Conservation (phyloP, 306 rosid species). For the Neltuma alba region DNA sequence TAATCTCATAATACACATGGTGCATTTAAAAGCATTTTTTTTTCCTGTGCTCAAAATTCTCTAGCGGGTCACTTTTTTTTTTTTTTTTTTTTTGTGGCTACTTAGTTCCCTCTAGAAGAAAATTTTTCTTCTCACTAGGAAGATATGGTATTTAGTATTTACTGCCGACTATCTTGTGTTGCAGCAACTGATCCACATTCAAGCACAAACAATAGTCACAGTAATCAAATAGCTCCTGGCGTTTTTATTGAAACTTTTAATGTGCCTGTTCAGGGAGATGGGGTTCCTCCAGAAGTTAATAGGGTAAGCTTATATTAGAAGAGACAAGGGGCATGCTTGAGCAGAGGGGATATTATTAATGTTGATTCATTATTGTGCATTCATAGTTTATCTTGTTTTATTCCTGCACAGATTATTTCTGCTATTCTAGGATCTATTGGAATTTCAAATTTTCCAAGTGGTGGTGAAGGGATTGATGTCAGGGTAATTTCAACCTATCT, state of each 20-base stretch:
- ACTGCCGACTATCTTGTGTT: conserved; percentile 39
- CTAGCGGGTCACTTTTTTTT: conserved; percentile 8
- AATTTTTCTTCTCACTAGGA: background rate
- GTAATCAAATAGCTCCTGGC: conserved; percentile 77
- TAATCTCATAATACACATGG: background rate
- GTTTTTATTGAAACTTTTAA: conserved; percentile 89
- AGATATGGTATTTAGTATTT: conserved; percentile 34
- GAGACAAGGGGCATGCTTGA: conserved; percentile 24
- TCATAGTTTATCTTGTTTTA: conserved; percentile 31
- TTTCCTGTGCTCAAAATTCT: background rate
- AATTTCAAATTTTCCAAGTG: conserved; percentile 60
- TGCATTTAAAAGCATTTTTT: too few species aligned
- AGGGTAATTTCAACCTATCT: conserved; percentile 59
- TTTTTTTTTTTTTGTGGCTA: background rate
- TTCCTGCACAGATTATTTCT: conserved; percentile 66
- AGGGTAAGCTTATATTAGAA: conserved; percentile 58
- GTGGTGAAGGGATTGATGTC: conserved; percentile 69
- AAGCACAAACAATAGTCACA: conserved; percentile 70
- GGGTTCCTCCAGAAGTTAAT: conserved; percentile 71
- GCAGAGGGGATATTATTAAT: conserved; percentile 20
- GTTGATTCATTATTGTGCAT: conserved; percentile 8
- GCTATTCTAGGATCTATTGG: conserved; percentile 92
- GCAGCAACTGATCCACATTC: conserved; percentile 77
- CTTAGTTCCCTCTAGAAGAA: background rate
- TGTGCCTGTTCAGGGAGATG: conserved; percentile 84